These are phyloP conservation scores for Eucalyptus victrix DNA, from an alignment of 345 rosid species.

Conservation along the genomic window DNA sequence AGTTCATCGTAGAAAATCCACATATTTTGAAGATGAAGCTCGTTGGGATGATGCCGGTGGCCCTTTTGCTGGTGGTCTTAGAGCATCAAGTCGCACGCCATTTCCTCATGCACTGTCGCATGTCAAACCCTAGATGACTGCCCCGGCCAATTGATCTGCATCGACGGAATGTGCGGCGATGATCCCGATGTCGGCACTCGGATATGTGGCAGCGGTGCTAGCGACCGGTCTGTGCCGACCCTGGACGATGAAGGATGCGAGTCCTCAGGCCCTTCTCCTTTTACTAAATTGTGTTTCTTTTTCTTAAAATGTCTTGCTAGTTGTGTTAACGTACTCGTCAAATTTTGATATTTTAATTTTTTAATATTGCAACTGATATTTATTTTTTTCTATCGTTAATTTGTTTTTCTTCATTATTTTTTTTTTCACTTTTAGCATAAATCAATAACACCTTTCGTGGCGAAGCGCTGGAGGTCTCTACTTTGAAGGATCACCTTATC, in stretches of 20 bases:
- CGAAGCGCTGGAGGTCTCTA: too few species aligned
- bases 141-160: conserved; percentile 20
- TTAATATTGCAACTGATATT: too few species aligned
- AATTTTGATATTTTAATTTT: too few species aligned
- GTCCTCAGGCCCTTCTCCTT: too few species aligned
- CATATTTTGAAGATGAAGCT: neutral
- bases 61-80: neutral
- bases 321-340: too few species aligned
- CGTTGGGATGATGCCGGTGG: neutral
- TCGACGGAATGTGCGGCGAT: conserved; percentile 14
- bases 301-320: too few species aligned
- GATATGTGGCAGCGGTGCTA: neutral
- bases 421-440: neutral
- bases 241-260: too few species aligned
- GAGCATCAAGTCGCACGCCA: neutral
- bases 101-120: conserved; percentile 18
- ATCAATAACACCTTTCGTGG: neutral
- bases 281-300: too few species aligned
- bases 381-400: too few species aligned
- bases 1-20: neutral
- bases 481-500: too few species aligned
- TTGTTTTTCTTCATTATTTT: neutral
- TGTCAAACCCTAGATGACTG: conserved; percentile 17
- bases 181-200: conserved; percentile 17
- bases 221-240: too few species aligned